phyloP scores from a whole-genome alignment of 371 early-diverging fungal species.

The Smittium mucronatum region DNA sequence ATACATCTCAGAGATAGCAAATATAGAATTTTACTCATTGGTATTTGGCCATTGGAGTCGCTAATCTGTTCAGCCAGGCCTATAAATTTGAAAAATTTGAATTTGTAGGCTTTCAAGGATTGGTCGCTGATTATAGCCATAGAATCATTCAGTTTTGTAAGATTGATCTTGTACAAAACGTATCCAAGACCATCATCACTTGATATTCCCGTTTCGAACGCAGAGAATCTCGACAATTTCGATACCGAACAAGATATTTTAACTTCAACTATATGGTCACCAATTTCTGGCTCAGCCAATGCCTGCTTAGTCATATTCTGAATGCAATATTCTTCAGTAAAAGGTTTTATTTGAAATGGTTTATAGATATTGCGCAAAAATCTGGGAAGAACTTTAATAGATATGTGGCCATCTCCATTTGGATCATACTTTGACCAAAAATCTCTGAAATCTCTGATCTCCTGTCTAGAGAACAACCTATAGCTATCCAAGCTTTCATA shows the following conservation, averaged over 20 bases:
- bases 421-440: conserved; percentile 10
- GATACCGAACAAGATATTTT: not conserved
- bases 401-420: conserved; percentile 7
- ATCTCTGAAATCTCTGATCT: conserved; percentile 38
- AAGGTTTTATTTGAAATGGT: conserved; percentile 3
- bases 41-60: no score
- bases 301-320: not conserved
- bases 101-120: no score
- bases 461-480: conserved; percentile 46
- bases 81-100: no score
- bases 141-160: conserved; percentile 3
- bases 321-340: not conserved
- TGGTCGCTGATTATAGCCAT: no score
- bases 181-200: not conserved
- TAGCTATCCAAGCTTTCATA: conserved; percentile 50
- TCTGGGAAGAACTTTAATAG: not conserved
- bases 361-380: not conserved
- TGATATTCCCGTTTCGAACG: not conserved
- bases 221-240: not conserved
- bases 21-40: no score
- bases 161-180: conserved; percentile 6
- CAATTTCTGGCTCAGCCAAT: not conserved
- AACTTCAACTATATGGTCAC: not conserved
- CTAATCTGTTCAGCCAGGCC: no score
- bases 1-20: not conserved